Percentiles rank a stretch among this genome's conserved stretches.
phyloP scores from a whole-genome alignment of 2,329 filamentous ascomycete genomes.

The Aaosphaeria pasadenensis region DNA sequence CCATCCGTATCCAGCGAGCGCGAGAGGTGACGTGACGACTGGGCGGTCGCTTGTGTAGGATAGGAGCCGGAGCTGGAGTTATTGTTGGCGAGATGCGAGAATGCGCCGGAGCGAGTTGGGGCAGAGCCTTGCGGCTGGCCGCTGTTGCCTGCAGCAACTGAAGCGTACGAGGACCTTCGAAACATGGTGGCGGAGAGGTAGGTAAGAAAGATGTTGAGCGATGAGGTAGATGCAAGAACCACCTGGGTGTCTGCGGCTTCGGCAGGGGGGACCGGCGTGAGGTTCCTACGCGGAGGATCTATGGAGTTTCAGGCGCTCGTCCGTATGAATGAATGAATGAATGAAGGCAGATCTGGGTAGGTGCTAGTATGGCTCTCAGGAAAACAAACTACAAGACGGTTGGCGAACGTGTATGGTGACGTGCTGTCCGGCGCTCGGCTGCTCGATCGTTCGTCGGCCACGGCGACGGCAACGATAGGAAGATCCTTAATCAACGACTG shows the following conservation, averaged over 20 bases:
- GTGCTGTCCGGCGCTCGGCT: background rate
- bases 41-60: constrained; percentile 10
- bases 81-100: constrained; percentile 57
- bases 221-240: background rate
- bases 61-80: constrained; percentile 28
- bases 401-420: background rate
- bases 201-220: background rate
- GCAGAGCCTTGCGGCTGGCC: constrained; percentile 33
- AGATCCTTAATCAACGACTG: constrained; percentile 17
- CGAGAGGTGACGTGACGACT: constrained; percentile 29
- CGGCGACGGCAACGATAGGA: constrained; percentile 11
- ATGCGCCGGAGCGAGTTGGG: constrained; percentile 41
- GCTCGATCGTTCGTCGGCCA: constrained; percentile 2
- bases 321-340: too few relatives aligned
- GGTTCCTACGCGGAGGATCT: too few relatives aligned
- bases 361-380: background rate
- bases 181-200: constrained; percentile 10
- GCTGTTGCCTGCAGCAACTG: constrained; percentile 53
- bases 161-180: constrained; percentile 60
- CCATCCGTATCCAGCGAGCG: constrained; percentile 49
- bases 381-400: background rate
- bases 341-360: too few relatives aligned
- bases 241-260: constrained; percentile 1
- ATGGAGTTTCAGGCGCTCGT: too few relatives aligned
- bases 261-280: background rate